Conservation (phyloP, 805 yeast genomes). For the Cyberlindnera misumaiensis region DNA sequence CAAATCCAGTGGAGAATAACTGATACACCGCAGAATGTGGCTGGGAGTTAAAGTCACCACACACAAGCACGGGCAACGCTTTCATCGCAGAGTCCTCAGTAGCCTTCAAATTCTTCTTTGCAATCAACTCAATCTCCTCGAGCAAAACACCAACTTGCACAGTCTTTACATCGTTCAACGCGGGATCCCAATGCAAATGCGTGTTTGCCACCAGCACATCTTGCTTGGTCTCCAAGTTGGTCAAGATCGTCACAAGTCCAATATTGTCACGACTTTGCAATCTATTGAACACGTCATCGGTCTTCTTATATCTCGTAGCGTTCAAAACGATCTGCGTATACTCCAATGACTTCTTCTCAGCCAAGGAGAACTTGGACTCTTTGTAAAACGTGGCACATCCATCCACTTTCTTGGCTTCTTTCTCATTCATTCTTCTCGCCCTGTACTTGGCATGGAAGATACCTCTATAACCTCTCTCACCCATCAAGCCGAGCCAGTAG, state of each 20-base stretch:
- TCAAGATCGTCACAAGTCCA: slow-evolving; percentile 71
- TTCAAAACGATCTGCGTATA: slow-evolving; percentile 77
- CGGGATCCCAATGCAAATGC: slow-evolving; percentile 98
- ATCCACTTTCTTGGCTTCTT: slow-evolving; percentile 84
- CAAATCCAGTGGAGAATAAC: slow-evolving; percentile 73
- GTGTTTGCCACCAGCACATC: slow-evolving; percentile 75
- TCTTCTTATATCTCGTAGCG: slow-evolving; percentile 80
- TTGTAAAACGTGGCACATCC: slow-evolving; percentile 96
- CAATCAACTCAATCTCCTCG: slow-evolving; percentile 72
- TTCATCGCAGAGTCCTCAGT: slow-evolving; percentile 38
- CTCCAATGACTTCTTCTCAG: slow-evolving; percentile 71
- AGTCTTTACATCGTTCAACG: slow-evolving; percentile 90
- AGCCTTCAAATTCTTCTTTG: slow-evolving; percentile 33
- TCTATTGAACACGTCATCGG: slow-evolving; percentile 91
- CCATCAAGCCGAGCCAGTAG: slow-evolving; percentile 74
- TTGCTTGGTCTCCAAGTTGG: slow-evolving; percentile 67
- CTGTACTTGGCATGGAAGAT: slow-evolving; percentile 83
- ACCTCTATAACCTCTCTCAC: slow-evolving; percentile 71
- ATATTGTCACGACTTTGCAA: slow-evolving; percentile 94
- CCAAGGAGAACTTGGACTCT: slow-evolving; percentile 56
- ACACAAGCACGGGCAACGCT: slow-evolving; percentile 70
- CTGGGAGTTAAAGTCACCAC: slow-evolving; percentile 95
- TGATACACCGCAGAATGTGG: slow-evolving; percentile 87
- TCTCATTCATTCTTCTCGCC: slow-evolving; percentile 80
- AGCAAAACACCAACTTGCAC: slow-evolving; percentile 89